Conservation (phyloP, 202 grass and related monocot species). For the Panicum virgatum region DNA sequence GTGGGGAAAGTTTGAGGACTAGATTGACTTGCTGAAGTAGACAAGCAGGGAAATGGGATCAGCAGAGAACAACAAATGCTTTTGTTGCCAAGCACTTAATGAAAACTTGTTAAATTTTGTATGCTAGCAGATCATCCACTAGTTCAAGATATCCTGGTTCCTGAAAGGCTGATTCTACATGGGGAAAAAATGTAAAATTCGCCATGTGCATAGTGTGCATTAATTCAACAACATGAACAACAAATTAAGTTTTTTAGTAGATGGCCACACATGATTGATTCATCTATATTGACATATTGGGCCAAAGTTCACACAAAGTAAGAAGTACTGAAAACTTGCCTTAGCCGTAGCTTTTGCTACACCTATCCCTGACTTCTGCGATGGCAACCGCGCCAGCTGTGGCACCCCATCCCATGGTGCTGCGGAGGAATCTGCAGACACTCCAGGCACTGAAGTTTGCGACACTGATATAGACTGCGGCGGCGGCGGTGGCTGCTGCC, state of each 20-base stretch:
- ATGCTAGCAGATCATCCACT: constrained; percentile 3
- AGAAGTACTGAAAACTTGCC: constrained; percentile 44
- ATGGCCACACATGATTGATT: too few species aligned
- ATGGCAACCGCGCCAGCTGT: constrained; percentile 49
- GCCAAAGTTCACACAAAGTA: too few species aligned
- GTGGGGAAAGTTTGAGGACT: background rate
- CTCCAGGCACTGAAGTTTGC: constrained; percentile 1
- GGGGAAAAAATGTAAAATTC: background rate
- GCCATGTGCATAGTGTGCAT: background rate
- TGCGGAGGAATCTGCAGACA: background rate
- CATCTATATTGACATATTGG: too few species aligned
- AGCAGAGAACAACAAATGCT: constrained; percentile 15
- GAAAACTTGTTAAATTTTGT: constrained; percentile 21
- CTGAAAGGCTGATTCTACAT: background rate
- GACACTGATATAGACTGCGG: background rate
- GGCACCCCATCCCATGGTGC: constrained; percentile 50
- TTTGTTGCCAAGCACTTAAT: background rate
- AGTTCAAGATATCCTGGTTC: background rate
- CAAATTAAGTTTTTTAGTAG: too few species aligned
- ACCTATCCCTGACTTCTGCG: constrained; percentile 54
- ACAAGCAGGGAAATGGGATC: background rate
- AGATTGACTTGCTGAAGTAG: background rate
- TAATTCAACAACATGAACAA: constrained; percentile 4
- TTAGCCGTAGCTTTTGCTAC: constrained; percentile 57
- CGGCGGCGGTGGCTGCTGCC: background rate